phyloP scores from a whole-genome alignment of 768 basidiomycete species.

The Mycena leptocephala region DNA sequence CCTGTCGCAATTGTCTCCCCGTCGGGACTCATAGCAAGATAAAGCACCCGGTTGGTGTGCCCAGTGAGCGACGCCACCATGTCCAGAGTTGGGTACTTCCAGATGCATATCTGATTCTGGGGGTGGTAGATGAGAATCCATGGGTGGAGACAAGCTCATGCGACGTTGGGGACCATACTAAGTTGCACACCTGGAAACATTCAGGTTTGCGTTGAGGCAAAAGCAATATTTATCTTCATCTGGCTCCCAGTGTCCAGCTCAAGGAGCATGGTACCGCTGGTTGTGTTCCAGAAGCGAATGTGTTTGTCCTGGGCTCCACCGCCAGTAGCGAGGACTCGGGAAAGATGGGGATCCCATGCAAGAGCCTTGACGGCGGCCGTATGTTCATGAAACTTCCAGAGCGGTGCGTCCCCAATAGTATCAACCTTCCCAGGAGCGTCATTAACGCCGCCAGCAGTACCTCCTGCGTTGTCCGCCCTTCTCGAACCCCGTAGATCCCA shows the following conservation, averaged over 20 bases:
- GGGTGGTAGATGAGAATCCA: slow-evolving; percentile 93
- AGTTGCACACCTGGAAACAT: slow-evolving; percentile 89
- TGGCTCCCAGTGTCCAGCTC: slow-evolving; percentile 97
- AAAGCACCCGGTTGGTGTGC: slow-evolving; percentile 96
- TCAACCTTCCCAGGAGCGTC: slow-evolving; percentile 46
- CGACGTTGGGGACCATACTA: slow-evolving; percentile 96
- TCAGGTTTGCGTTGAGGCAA: slow-evolving; percentile 23
- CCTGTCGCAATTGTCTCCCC: slow-evolving; percentile 99
- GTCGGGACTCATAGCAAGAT: slow-evolving; percentile 96
- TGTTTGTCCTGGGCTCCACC: slow-evolving; percentile 99
- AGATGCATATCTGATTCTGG: slow-evolving; percentile 98
- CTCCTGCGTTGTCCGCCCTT: slow-evolving; percentile 53
- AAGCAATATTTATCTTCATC: slow-evolving; percentile 63
- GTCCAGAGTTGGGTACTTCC: slow-evolving; percentile 94
- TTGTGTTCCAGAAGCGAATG: slow-evolving; percentile 97
- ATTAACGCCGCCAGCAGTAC: slow-evolving; percentile 42
- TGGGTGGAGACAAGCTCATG: slow-evolving; percentile 99
- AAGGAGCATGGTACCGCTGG: slow-evolving; percentile 87
- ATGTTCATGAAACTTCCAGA: slow-evolving; percentile 98
- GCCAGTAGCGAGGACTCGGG: slow-evolving; percentile 91
- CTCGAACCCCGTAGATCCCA: slow-evolving; percentile 90
- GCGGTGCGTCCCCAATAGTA: slow-evolving; percentile 70
- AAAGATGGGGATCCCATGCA: slow-evolving; percentile 97
- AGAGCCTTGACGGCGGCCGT: slow-evolving; percentile 98
- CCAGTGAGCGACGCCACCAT: slow-evolving; percentile 97